A percentile compares a stretch with the other conserved stretches of the same genome.
These are phyloP conservation scores for Apocynum venetum DNA, from an alignment of 257 asterid species.

Conservation along the genomic window DNA sequence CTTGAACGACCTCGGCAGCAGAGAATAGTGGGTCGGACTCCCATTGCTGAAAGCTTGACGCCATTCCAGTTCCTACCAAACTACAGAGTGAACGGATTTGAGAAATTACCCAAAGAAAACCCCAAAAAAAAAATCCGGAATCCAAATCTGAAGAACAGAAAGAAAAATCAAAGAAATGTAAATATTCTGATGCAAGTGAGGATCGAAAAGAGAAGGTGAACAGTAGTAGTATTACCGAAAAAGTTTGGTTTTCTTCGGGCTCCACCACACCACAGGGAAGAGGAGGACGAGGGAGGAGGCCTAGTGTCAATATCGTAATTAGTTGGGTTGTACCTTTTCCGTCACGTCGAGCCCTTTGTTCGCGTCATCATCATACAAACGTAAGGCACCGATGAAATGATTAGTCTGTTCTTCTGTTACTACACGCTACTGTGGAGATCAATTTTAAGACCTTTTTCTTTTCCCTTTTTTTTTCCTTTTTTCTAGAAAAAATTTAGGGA, in stretches of 20 bases:
- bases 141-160: neutral
- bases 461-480: no score
- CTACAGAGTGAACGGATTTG: neutral
- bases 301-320: slow-evolving; percentile 7
- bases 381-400: neutral
- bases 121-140: neutral
- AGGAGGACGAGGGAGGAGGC: neutral
- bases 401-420: neutral
- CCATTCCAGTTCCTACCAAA: slow-evolving; percentile 5
- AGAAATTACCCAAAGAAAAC: neutral
- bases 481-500: no score
- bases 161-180: neutral
- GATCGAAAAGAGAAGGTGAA: neutral
- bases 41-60: slow-evolving; percentile 33
- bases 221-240: neutral
- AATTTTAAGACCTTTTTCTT: neutral
- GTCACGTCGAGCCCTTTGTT: neutral
- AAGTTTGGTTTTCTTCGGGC: neutral
- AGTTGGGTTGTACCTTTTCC: neutral
- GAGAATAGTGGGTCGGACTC: slow-evolving; percentile 42
- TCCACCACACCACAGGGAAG: neutral
- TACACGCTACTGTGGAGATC: neutral
- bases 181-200: neutral
- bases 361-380: neutral
- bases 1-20: slow-evolving; percentile 47